Evolutionary conservation across 2,329 filamentous ascomycete genomes (phyloP), one percentile per base, ranked within the genome.

Genomic region (Penicillium sclerotigenum): DNA sequence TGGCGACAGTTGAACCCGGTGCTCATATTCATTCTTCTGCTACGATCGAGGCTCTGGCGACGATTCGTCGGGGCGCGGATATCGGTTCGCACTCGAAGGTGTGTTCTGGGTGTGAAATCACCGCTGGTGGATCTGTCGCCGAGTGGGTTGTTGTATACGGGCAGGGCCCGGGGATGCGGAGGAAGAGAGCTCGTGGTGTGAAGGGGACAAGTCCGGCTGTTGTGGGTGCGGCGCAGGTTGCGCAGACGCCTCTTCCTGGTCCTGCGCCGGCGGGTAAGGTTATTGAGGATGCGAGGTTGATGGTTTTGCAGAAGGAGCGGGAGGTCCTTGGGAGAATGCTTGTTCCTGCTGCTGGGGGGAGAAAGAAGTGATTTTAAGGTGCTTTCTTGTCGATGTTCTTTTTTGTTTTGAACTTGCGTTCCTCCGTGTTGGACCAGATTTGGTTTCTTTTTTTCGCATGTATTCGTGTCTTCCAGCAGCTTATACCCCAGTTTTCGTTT

Each of bases 81-180:
- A 63, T 76, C 4, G 70, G 74, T n/a, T 63, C 73, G 80, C 83
- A 90, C 68, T 88, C 87, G 65, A 90, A 87, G 22, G 79, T 92
- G 49, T 87, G 88, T 8, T 81, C 88, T 0, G 79, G 83, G 57
- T 86, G 83, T 24, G 77, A 80, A 26, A 76, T 91, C 40, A 72
- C 75, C 0, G 81, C 84, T 10, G 81, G 82, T 0, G 82, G 84
- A 31, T 73, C 77, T 11, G 68, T 92, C 0, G 82, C 83, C 0
- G 87, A 90, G 57, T 85, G 83, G 69, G 87, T 85, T 0, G 87
- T 91, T 5, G 76, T 91, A 22, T 91, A 84, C 72, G 86, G 87
- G 0, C 82, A 83, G 55, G 86, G 86, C 26, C 77, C 66, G 41
- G 71, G 71, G 18, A 68, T 75, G 61, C 65, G 71, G 53, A 66